Evolutionary conservation across 441 rosid genomes (phyloP).

Genomic region (Populus tomentosa): DNA sequence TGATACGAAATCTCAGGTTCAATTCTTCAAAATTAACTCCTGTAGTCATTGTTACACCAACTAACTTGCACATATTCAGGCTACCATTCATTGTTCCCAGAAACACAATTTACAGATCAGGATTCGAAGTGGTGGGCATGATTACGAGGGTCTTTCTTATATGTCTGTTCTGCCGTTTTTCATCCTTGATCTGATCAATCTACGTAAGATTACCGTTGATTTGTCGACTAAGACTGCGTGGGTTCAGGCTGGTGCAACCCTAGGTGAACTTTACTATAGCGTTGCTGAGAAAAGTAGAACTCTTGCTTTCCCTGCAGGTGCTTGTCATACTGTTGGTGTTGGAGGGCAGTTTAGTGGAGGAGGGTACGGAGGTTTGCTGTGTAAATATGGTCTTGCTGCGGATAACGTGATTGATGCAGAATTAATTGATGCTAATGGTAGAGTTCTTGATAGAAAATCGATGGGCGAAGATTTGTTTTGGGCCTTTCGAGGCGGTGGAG

Average conservation of each 20-base stretch:
- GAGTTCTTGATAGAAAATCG: conserved; percentile 29
- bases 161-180: conserved; percentile 34
- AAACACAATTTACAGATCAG: conserved; percentile 33
- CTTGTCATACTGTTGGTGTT: conserved; percentile 50
- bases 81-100: conserved; percentile 38
- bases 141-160: conserved; percentile 59
- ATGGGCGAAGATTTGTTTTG: conserved; percentile 64
- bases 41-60: conserved; percentile 44
- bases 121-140: conserved; percentile 61
- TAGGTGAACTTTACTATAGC: conserved; percentile 54
- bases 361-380: conserved; percentile 44
- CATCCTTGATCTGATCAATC: conserved; percentile 29
- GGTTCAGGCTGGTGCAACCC: conserved; percentile 53
- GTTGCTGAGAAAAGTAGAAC: conserved; percentile 37
- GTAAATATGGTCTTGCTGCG: conserved; percentile 55
- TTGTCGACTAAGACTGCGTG: conserved; percentile 41
- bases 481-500: conserved; percentile 71
- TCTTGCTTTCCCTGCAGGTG: conserved; percentile 51
- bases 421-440: conserved; percentile 45
- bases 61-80: conserved; percentile 41
- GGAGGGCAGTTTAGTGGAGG: conserved; percentile 61
- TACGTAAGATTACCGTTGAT: conserved; percentile 16
- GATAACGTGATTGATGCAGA: conserved; percentile 50
- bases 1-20: conserved; percentile 9
- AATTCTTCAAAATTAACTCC: conserved; percentile 15